Evolutionary conservation across 805 yeast species (phyloP).

Genomic region (Saccharomycopsis lassenensis): DNA sequence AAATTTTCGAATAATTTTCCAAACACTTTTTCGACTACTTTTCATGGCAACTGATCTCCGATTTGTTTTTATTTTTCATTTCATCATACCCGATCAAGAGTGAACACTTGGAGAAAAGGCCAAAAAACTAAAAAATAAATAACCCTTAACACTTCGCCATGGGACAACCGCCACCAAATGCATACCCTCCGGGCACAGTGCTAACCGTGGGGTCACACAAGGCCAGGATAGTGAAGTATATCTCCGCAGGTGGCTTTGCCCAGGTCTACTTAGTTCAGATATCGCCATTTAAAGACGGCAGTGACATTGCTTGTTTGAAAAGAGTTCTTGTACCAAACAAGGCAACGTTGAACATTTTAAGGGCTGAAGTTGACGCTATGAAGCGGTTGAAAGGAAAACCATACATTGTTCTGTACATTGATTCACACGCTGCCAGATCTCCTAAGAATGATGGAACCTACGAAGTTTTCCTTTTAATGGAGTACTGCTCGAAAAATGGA

Average conservation of each 20-base stretch:
- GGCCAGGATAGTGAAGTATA: conserved; percentile 55
- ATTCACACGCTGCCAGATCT: conserved; percentile 85
- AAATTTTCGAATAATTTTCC: no score
- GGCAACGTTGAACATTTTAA: conserved; percentile 61
- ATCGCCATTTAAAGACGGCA: conserved; percentile 41
- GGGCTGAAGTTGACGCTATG: conserved; percentile 98
- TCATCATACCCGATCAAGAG: no score
- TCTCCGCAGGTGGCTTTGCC: conserved; percentile 92
- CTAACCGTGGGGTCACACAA: conserved; percentile 78
- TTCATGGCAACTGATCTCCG: no score
- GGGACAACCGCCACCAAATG: conserved; percentile 42
- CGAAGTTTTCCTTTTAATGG: conserved; percentile 75
- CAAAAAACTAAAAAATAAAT: no score
- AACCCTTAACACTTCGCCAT: no score
- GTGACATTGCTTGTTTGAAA: conserved; percentile 71
- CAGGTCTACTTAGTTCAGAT: conserved; percentile 79
- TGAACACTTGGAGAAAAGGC: no score
- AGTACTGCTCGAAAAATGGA: conserved; percentile 65
- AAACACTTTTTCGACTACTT: no score
- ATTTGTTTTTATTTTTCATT: no score
- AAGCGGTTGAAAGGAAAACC: conserved; percentile 69
- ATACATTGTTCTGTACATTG: conserved; percentile 82
- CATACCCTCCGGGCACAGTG: conserved; percentile 65
- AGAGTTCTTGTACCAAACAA: conserved; percentile 94
- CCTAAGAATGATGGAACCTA: conserved; percentile 40